Percentiles rank a stretch among this genome's conserved stretches.
phyloP scores from a whole-genome alignment of 192 early-diverging fungal genomes.

The Funneliformis geosporum region DNA sequence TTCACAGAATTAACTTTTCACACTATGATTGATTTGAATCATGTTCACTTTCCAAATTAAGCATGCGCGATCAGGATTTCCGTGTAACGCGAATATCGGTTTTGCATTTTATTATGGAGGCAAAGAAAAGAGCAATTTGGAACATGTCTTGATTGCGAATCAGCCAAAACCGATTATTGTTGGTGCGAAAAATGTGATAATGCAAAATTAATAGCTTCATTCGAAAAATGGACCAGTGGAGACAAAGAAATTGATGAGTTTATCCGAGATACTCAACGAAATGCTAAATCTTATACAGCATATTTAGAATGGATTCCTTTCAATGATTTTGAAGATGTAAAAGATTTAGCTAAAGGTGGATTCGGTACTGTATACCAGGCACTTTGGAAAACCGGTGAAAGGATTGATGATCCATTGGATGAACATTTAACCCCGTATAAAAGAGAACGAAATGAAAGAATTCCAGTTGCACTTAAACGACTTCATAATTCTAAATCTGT shows the following conservation, averaged over 20 bases:
- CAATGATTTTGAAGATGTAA: background rate
- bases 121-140: background rate
- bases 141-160: background rate
- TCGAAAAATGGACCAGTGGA: background rate
- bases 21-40: too few relatives aligned
- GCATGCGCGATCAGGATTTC: too few relatives aligned
- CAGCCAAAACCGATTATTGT: background rate
- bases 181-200: constrained; percentile 5
- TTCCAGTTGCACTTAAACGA: constrained; percentile 6
- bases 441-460: background rate
- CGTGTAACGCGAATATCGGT: too few relatives aligned
- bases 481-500: background rate
- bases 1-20: too few relatives aligned
- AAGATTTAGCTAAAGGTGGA: background rate
- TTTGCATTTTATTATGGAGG: too few relatives aligned
- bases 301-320: background rate
- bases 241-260: background rate
- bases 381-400: background rate
- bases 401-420: background rate
- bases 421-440: background rate
- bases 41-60: too few relatives aligned
- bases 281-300: background rate
- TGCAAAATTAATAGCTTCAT: background rate
- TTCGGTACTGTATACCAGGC: background rate
- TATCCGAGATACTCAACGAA: constrained; percentile 3